Evolutionary conservation across 1,284 basidiomycete genomes (phyloP).

Genomic region (Pisolithus thermaeus): DNA sequence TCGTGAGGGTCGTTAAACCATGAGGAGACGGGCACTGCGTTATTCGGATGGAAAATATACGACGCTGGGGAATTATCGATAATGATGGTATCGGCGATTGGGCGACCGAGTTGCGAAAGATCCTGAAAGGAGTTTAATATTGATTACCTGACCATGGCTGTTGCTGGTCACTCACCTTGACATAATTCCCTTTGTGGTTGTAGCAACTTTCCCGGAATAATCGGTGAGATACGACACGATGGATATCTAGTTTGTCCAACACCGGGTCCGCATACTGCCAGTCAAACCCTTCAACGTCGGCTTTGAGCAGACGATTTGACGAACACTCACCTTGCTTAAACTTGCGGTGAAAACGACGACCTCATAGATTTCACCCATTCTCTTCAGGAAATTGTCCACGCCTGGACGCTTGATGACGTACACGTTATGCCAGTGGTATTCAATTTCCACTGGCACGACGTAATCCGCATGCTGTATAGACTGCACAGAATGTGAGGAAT

Average conservation of each 20-base stretch:
- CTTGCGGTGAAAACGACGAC: slow-evolving; percentile 98
- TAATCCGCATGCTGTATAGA: slow-evolving; percentile 96
- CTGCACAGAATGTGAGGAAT: slow-evolving; percentile 38
- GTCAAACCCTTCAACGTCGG: slow-evolving; percentile 6
- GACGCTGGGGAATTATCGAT: slow-evolving; percentile 98
- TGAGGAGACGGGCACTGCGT: slow-evolving; percentile 96
- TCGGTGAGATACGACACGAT: slow-evolving; percentile 90
- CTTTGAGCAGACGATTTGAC: not conserved
- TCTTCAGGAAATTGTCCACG: slow-evolving; percentile 93
- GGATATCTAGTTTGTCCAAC: slow-evolving; percentile 91
- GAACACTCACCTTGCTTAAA: slow-evolving; percentile 75
- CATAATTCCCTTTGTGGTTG: slow-evolving; percentile 98
- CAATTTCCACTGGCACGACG: slow-evolving; percentile 98
- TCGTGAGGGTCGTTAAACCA: slow-evolving; percentile 99
- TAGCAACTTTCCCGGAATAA: slow-evolving; percentile 99
- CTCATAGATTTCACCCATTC: slow-evolving; percentile 98
- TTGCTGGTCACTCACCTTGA: slow-evolving; percentile 64
- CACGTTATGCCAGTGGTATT: slow-evolving; percentile 96
- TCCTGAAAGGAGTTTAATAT: slow-evolving; percentile 53
- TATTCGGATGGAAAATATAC: slow-evolving; percentile 99
- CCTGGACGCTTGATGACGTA: slow-evolving; percentile 99
- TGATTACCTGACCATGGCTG: too few species aligned
- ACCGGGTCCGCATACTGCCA: slow-evolving; percentile 95
- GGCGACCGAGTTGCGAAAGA: slow-evolving; percentile 91
- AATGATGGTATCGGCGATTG: slow-evolving; percentile 88